Percentiles rank a stretch among this genome's conserved stretches.
These are phyloP conservation scores for Psilocybe cubensis DNA, from an alignment of 768 basidiomycete species.

Conservation along the genomic window DNA sequence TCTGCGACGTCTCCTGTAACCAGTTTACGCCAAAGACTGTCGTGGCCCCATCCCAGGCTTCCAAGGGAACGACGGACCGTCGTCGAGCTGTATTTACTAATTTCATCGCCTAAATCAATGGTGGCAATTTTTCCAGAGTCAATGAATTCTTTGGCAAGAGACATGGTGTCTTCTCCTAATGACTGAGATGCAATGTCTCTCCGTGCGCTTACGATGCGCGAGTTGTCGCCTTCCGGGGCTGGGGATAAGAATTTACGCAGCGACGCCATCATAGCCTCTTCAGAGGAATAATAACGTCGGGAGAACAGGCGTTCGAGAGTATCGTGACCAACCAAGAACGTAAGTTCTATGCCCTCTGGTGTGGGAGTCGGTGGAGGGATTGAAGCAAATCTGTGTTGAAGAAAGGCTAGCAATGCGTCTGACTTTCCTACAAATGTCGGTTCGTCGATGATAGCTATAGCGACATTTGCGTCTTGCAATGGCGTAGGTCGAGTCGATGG, in stretches of 20 bases:
- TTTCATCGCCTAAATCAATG: slow-evolving; percentile 60
- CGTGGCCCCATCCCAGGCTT: slow-evolving; percentile 21
- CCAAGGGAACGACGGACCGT: slow-evolving; percentile 55
- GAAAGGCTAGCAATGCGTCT: slow-evolving; percentile 52
- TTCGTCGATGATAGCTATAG: slow-evolving; percentile 83
- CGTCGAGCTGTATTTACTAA: slow-evolving; percentile 71
- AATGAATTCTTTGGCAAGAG: slow-evolving; percentile 52
- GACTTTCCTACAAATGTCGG: slow-evolving; percentile 91
- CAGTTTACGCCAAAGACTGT: slow-evolving; percentile 45
- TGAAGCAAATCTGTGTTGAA: slow-evolving; percentile 40
- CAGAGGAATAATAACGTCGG: slow-evolving; percentile 71
- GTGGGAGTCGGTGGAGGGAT: slow-evolving; percentile 10
- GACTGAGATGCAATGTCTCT: slow-evolving; percentile 32
- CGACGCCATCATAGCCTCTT: slow-evolving; percentile 55
- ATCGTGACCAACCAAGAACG: slow-evolving; percentile 82
- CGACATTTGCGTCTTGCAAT: slow-evolving; percentile 50
- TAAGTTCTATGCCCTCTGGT: slow-evolving; percentile 44
- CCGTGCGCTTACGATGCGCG: slow-evolving; percentile 68
- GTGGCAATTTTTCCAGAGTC: slow-evolving; percentile 54
- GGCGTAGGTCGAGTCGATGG: neutral
- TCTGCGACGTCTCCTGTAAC: slow-evolving; percentile 49
- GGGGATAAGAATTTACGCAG: slow-evolving; percentile 63
- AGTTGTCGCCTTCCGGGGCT: slow-evolving; percentile 49
- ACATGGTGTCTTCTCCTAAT: slow-evolving; percentile 18
- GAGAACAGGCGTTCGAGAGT: slow-evolving; percentile 83